These are phyloP conservation scores for Entonaema liquescens DNA, from an alignment of 495 filamentous ascomycete species.

Conservation along the genomic window DNA sequence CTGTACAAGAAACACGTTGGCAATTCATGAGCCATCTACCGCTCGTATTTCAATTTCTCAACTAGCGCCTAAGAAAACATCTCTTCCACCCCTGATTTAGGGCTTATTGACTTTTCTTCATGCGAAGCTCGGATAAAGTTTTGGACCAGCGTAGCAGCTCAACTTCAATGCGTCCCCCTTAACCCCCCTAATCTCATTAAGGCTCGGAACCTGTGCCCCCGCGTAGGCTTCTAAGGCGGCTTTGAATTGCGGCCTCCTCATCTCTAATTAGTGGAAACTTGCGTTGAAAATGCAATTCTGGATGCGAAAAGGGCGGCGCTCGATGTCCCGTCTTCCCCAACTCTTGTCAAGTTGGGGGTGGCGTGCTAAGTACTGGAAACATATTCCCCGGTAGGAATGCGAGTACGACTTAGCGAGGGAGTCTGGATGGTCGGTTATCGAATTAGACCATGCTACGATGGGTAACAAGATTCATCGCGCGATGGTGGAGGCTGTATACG, in stretches of 20 bases:
- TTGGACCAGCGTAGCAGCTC: constrained; percentile 21
- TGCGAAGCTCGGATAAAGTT: constrained; percentile 34
- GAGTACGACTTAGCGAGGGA: constrained; percentile 1
- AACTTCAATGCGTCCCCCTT: constrained; percentile 26
- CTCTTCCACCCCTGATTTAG: background rate
- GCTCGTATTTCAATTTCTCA: background rate
- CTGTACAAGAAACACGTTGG: background rate
- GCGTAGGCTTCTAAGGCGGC: constrained; percentile 14
- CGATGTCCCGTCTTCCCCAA: constrained; percentile 37
- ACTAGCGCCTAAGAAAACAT: background rate
- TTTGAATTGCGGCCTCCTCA: constrained; percentile 9
- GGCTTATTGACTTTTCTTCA: background rate
- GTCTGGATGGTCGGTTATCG: constrained; percentile 3
- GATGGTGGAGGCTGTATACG: constrained; percentile 16
- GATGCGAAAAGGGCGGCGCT: constrained; percentile 30
- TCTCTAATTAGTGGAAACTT: constrained; percentile 17
- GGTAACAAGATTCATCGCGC: constrained; percentile 4
- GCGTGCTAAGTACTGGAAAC: background rate
- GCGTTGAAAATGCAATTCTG: constrained; percentile 3
- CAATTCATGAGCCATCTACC: background rate
- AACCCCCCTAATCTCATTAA: constrained; percentile 12
- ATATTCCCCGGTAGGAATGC: background rate
- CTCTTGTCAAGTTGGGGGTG: constrained; percentile 9
- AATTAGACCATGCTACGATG: constrained; percentile 2
- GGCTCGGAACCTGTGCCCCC: constrained; percentile 27